Conservation (phyloP, 225 moss, liverwort and hornwort species). For the Anthoceros angustus region DNA sequence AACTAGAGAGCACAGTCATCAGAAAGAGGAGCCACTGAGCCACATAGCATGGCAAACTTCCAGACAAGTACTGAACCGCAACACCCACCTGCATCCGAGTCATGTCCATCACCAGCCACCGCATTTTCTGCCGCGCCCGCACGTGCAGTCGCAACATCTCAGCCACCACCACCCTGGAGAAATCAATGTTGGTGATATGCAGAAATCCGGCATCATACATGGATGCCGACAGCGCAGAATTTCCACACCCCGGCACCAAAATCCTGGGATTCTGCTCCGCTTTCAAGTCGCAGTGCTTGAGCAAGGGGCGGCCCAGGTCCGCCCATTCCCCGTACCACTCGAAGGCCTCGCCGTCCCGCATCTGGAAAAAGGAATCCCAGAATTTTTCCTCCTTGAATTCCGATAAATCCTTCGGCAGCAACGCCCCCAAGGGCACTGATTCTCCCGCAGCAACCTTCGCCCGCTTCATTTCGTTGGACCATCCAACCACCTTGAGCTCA, state of each 20-base stretch:
- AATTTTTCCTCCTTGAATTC: constrained; percentile 25
- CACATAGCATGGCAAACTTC: neutral
- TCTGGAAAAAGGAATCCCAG: constrained; percentile 59
- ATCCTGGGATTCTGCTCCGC: constrained; percentile 20
- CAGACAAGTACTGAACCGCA: neutral
- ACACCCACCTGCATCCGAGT: constrained; percentile 54
- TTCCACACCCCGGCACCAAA: constrained; percentile 62
- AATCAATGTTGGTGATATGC: constrained; percentile 63
- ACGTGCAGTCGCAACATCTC: constrained; percentile 89
- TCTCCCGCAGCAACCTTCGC: neutral
- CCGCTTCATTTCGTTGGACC: no score
- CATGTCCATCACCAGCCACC: constrained; percentile 90
- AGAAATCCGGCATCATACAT: constrained; percentile 80
- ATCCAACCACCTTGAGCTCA: no score
- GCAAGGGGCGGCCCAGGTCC: constrained; percentile 36
- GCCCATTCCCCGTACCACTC: constrained; percentile 79
- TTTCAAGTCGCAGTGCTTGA: constrained; percentile 22
- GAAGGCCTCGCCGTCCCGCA: constrained; percentile 29
- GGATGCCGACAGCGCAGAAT: constrained; percentile 61
- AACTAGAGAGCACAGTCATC: neutral
- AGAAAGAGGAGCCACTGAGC: neutral
- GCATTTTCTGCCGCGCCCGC: constrained; percentile 61
- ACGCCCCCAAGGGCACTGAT: constrained; percentile 14
- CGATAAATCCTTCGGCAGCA: constrained; percentile 19
- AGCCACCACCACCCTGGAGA: constrained; percentile 66